Percentiles rank a stretch among this genome's conserved stretches.
These are phyloP conservation scores for Phylloporus sp. DNA, from an alignment of 768 basidiomycete genomes.

Conservation along the genomic window DNA sequence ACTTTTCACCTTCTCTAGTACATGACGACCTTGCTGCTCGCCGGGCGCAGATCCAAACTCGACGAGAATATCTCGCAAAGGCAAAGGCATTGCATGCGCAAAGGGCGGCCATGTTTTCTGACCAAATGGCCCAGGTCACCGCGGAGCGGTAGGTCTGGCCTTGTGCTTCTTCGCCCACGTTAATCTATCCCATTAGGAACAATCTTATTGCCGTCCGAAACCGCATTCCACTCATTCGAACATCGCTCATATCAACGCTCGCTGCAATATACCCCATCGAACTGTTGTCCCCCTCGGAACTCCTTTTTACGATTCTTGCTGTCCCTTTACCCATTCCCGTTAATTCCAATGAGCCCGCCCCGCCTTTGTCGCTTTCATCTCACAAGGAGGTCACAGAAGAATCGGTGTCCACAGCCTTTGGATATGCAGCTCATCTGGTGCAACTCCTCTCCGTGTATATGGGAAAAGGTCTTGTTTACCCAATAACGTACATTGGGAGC, in stretches of 20 bases:
- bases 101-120: slow-evolving; percentile 23
- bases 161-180: slow-evolving; percentile 10
- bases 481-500: slow-evolving; percentile 87
- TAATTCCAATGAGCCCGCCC: slow-evolving; percentile 71
- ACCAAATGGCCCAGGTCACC: slow-evolving; percentile 32
- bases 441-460: slow-evolving; percentile 78
- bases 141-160: slow-evolving; percentile 37
- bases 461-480: slow-evolving; percentile 76
- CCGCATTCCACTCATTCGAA: slow-evolving; percentile 51
- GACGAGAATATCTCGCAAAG: slow-evolving; percentile 43
- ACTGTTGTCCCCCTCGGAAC: slow-evolving; percentile 72
- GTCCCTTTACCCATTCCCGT: slow-evolving; percentile 90
- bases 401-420: slow-evolving; percentile 81
- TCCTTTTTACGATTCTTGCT: slow-evolving; percentile 85
- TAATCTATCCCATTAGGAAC: slow-evolving; percentile 36
- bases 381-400: slow-evolving; percentile 80
- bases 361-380: slow-evolving; percentile 66
- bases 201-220: slow-evolving; percentile 45
- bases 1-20: slow-evolving; percentile 32
- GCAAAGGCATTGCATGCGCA: slow-evolving; percentile 40
- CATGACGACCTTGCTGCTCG: slow-evolving; percentile 41
- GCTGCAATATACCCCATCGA: slow-evolving; percentile 87
- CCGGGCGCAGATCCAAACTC: slow-evolving; percentile 40
- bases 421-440: slow-evolving; percentile 84
- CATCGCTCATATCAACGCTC: slow-evolving; percentile 64